Conservation (phyloP, 805 yeast species). For the Ogataea ganodermae region DNA sequence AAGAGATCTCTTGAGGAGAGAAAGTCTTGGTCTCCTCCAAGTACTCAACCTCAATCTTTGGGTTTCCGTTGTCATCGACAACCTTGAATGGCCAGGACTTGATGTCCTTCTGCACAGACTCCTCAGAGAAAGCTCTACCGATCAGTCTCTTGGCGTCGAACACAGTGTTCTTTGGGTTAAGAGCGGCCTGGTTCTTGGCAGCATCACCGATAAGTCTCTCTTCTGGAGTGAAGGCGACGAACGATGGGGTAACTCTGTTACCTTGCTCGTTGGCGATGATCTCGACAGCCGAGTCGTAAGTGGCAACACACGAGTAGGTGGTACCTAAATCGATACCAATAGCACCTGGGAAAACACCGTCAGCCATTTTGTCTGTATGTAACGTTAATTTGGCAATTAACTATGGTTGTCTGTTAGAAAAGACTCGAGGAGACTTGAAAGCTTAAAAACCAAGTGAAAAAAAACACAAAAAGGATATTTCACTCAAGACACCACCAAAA, state of each 20-base stretch:
- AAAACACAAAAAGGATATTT: constrained; percentile 3
- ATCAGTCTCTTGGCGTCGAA: constrained; percentile 84
- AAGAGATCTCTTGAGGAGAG: constrained; percentile 75
- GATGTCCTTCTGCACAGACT: constrained; percentile 82
- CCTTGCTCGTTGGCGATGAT: constrained; percentile 83
- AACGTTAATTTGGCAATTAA: constrained; percentile 11
- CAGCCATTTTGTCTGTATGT: constrained; percentile 65
- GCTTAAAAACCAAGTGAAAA: constrained; percentile 3
- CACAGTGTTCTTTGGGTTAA: constrained; percentile 75
- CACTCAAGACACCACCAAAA: constrained; percentile 7
- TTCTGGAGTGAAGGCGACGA: constrained; percentile 76
- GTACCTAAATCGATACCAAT: constrained; percentile 99
- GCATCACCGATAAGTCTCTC: constrained; percentile 84
- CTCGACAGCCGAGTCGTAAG: constrained; percentile 72
- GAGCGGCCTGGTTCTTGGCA: constrained; percentile 82
- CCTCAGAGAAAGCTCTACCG: constrained; percentile 77
- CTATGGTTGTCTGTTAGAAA: constrained; percentile 3
- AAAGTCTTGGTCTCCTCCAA: constrained; percentile 68
- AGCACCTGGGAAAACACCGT: constrained; percentile 99
- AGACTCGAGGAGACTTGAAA: not conserved
- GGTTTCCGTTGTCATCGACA: constrained; percentile 63
- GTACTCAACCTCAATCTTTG: constrained; percentile 70
- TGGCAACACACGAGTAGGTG: constrained; percentile 77
- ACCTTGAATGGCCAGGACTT: constrained; percentile 88
- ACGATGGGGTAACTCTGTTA: constrained; percentile 83